Base-by-base conservation (phyloP, 352 stramenopile species). In the Phytopythium aichiense region DNA sequence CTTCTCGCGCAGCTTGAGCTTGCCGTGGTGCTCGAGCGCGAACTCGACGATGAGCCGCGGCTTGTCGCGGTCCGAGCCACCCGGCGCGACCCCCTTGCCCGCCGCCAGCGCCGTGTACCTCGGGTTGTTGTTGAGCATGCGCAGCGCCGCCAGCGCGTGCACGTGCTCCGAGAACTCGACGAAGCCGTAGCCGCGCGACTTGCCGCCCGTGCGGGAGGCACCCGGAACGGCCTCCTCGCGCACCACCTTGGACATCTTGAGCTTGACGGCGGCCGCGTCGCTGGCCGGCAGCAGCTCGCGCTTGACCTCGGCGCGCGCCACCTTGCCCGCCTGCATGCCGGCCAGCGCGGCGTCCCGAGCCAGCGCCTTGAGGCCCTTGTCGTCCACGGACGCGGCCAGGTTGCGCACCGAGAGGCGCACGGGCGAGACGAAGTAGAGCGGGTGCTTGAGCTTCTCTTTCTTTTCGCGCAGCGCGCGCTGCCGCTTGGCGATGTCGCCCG, bases 51-150 rank as follows among this genome's bases (percentile, higher is more conserved):
- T 95, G 6, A 96, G 74, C 2, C 89, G 82, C 25, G 87, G 87
- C 52, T 91, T 90, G 22, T 81, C 77, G 65, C 70, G 78, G 42
- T 87, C 76, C 23, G 68, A 56, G 23, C 72, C 64, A 15, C 71
- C 69, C 35, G 71, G 65, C 63, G 64, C 71, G 43, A 73, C 62
- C 15, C 60, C 53, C 40, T 75, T 74, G 4, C 88, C 87, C 3
- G 83, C 83, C 7, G 87, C 84, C 35, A 81, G 72, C 33, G 72
- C 67, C 42, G 77, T 84, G 69, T 97, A 99, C 49, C 81, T 71
- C 0, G 96, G 89, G 76, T 99, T 99, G 77, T 99, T 99, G 76
- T 99, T 99, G 40, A 99, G 69, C 57, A 96, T 74, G 25, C 97
- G 88, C 42, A 99, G 77, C 56, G 92, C 96, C n/a, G 95, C 94